phyloP scores from a whole-genome alignment of 768 basidiomycete genomes.

The Tylopilus vinaceipallidus region DNA sequence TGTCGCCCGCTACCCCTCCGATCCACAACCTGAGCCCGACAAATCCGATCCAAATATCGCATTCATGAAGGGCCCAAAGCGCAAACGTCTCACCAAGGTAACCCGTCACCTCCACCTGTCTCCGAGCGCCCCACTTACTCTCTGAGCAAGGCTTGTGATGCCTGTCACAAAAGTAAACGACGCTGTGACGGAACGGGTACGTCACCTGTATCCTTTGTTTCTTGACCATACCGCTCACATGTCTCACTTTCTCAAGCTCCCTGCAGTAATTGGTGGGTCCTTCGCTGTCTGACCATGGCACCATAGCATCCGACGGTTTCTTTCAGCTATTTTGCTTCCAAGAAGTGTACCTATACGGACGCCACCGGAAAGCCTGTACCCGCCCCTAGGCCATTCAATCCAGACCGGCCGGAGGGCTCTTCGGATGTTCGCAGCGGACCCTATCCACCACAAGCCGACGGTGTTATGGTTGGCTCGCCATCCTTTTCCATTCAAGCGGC shows the following conservation, averaged over 20 bases:
- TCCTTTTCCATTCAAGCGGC: conserved; percentile 13
- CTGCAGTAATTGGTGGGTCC: conserved; percentile 73
- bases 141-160: conserved; percentile 66
- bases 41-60: conserved; percentile 35
- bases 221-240: conserved; percentile 4
- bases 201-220: conserved; percentile 24
- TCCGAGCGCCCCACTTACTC: conserved; percentile 7
- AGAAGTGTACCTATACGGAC: conserved; percentile 79
- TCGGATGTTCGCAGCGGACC: conserved; percentile 25
- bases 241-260: conserved; percentile 47
- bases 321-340: conserved; percentile 74
- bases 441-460: conserved; percentile 18
- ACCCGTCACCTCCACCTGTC: conserved; percentile 5
- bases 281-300: background rate
- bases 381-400: conserved; percentile 55
- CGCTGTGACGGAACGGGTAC: conserved; percentile 79
- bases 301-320: conserved; percentile 3
- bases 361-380: conserved; percentile 77
- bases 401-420: conserved; percentile 35
- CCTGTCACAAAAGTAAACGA: conserved; percentile 83
- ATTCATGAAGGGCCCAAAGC: conserved; percentile 53
- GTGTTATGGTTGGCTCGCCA: conserved; percentile 8
- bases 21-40: conserved; percentile 22
- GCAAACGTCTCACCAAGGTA: conserved; percentile 54
- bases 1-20: conserved; percentile 18